phyloP scores from a whole-genome alignment of 2,329 filamentous ascomycete species.

The Capronia epimyces region DNA sequence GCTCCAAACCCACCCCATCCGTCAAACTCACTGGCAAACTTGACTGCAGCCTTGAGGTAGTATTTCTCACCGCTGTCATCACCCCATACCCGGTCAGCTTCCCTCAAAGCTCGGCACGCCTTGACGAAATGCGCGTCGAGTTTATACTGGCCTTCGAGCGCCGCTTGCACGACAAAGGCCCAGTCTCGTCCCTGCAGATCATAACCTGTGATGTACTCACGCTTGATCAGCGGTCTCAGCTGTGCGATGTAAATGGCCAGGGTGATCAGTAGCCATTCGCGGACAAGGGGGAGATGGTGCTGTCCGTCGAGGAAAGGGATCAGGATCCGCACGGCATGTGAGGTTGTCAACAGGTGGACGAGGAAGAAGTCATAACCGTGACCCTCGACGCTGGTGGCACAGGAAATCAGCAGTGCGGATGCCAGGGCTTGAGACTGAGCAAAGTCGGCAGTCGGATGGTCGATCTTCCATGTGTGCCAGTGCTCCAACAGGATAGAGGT shows the following conservation, averaged over 20 bases:
- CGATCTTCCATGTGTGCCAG: constrained; percentile 81
- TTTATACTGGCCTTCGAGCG: constrained; percentile 60
- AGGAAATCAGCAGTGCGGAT: constrained; percentile 40
- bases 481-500: constrained; percentile 64
- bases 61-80: constrained; percentile 38
- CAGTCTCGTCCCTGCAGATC: constrained; percentile 65
- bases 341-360: constrained; percentile 75
- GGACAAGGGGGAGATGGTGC: constrained; percentile 67
- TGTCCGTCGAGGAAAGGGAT: constrained; percentile 68
- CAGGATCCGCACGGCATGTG: constrained; percentile 81
- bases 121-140: constrained; percentile 83
- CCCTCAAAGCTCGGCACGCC: constrained; percentile 68
- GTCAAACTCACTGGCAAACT: constrained; percentile 44
- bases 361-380: constrained; percentile 75
- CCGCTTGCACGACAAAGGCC: constrained; percentile 68
- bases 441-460: constrained; percentile 68
- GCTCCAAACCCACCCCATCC: constrained; percentile 28
- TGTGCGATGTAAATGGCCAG: constrained; percentile 72
- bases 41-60: constrained; percentile 48
- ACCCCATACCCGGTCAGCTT: constrained; percentile 47
- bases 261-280: constrained; percentile 85
- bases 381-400: constrained; percentile 25
- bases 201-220: constrained; percentile 48
- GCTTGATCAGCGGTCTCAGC: constrained; percentile 64
- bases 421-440: constrained; percentile 59